Evolutionary conservation across 257 asterid species (phyloP), one percentile per base, ranked within the genome.

Genomic region (Nicotiana noctiflora): DNA sequence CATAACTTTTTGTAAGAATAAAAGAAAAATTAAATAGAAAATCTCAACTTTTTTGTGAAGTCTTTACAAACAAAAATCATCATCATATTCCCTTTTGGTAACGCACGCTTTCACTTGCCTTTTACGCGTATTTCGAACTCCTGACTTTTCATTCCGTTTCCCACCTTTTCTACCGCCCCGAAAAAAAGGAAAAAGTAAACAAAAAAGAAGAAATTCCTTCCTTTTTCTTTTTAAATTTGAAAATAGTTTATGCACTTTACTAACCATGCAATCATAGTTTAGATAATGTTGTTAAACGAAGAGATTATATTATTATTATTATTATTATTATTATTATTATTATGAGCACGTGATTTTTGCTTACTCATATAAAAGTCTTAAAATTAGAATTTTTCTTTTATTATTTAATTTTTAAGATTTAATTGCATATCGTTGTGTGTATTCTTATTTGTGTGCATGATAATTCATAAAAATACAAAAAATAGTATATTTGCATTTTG

Each of bases 71-170:
- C 90, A 86, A 85, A 89, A 86, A 83, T 85, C 86, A 89, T 88
- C 89, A 88, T 92, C 89, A 88, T 82, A 68, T 84, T 82, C 87
- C 89, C 93, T 91, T 93, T 93, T 84, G 84, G 80, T 63, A 87
- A 86, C 97, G 97, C 98, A 93, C 95, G 97, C 97, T 90, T 87
- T 93, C 89, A 86, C 98, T 92, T 88, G 83, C 90, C 95, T 88
- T 89, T 88, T 87, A 90, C 95, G 94, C 95, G 91, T 92, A 87
- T 89, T 88, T 86, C 86, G 90, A 88, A 87, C 84, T 89, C 88
- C 85, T 86, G 80, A 74, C 60, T 61, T 32, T 77, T 80, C 12
- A 46, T 65, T 52, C 9, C 37, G 18, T 15, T 19, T 2, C 49
- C 81, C 60, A n/a, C 79, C 18, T 8, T 14, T 46, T 84, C n/a